Base-by-base conservation (phyloP, 2,329 filamentous ascomycete genomes). In the Podosphaera fusca region DNA sequence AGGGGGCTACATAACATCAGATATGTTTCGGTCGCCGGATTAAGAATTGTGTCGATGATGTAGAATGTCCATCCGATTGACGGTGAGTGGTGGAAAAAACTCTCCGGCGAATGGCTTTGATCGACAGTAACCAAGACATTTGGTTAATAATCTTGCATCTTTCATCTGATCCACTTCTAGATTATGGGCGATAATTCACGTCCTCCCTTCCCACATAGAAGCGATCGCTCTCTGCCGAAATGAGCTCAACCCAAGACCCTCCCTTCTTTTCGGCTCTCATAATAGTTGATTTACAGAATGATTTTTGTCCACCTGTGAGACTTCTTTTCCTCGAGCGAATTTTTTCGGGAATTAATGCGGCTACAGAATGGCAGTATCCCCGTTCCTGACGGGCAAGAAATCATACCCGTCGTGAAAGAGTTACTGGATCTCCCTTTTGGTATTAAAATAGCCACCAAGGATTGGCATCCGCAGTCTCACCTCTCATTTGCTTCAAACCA, bases 401-500 rank as follows among this genome's bases (percentile, higher is more conserved):
- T 94, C 59, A 76, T 82, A 7, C 74, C 80, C 2, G 62, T 75
- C 21, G 76, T 96, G 70, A 95, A 95, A 73, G 62, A 70, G 54
- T 81, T 96, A 51, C 79, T 96, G 58, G 62, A 69, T 3, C 74
- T 83, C 31, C 81, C 84, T 52, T 94, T 95, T 67, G 69, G 73
- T 45, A 68, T 85, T 64, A 86, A 83, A 63, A 72, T 96, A 62
- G 87, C 87, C 50, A 95, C 90, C n/a, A 84, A 87, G 67, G 92
- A 98, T 77, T 94, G 80, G 74, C 92, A 98, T 67, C 92, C 92
- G 0, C 63, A 65, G 1, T 71, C 83, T 65, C 90, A 96, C 73
- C 75, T 94, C 68, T 95, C 90, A 47, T 98, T 98, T 70, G 87
- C 88, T 10, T 72, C 75, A 34, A 94, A 89, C 70, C 89, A 96